Evolutionary conservation across 805 yeast species (phyloP), one percentile per base, ranked within the genome.

Genomic region (Candida corydali): DNA sequence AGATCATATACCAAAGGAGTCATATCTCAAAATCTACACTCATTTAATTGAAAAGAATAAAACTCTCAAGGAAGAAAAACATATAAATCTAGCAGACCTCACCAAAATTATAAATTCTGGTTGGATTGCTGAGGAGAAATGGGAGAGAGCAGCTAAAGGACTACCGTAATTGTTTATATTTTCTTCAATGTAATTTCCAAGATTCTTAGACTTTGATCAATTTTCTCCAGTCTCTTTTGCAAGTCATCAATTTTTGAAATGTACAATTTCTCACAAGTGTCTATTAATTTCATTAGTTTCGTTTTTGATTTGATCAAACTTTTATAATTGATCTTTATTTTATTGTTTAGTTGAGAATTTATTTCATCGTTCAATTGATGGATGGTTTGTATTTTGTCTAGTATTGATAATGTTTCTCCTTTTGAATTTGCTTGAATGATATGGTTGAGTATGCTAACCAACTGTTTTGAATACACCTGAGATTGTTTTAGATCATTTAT

Each of bases 51-150:
- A 81, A 29, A 81, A 82, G 50, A 80, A 81, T 25, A 78, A 79
- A 47, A 70, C 76, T 5, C 69, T 91, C 49, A 80, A 77, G 49
- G 67, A 67, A 38, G 61, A 54, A 24, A 60, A 55, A 39, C 85
- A 88, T 11, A 66, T 91, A 60, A 86, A 85, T 56, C 70, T 91
- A 49, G 69, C 66, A 40, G 95, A 87, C 54, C 77, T 84, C 28
- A 54, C 87, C 35, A 73, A 73, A 45, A 75, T 89, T 17, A 73
- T 89, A 28, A 79, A 86, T 49, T 76, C 83, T 3, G 96, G 96
- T 14, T 89, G 98, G 98, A 70, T 73, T 11, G 80, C 78, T 41
- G 78, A 78, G 16, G 86, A 81, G 34, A 76, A 78, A 46, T 89
- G 93, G 91, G 82, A 75, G 40, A 61, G 70, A 25, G 74, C 74